A percentile compares a stretch with the other conserved stretches of the same genome.
These are phyloP conservation scores for Oenanthe javanica DNA, from an alignment of 140 eudicot genomes.

Conservation along the genomic window DNA sequence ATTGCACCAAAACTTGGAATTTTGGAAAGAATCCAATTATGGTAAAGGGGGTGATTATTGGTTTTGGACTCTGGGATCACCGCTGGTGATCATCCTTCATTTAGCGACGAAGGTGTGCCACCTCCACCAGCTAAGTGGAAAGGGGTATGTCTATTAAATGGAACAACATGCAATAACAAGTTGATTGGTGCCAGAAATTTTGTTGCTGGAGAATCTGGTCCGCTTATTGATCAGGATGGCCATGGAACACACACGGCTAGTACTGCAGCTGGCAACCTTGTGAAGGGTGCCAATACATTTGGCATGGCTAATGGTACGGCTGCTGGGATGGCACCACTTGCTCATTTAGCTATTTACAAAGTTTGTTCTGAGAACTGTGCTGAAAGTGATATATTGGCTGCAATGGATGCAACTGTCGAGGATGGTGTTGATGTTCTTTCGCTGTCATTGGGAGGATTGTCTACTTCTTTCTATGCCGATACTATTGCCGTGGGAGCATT, in stretches of 20 bases:
- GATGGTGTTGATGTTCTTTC: neutral
- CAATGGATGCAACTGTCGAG: neutral
- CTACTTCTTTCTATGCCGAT: neutral
- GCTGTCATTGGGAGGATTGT: too few species aligned
- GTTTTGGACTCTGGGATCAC: constrained; percentile 34
- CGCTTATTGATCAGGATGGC: constrained; percentile 25
- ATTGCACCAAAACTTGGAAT: constrained; percentile 24
- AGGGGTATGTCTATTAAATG: constrained; percentile 31
- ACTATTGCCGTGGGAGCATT: neutral
- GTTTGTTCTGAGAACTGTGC: neutral
- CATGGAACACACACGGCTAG: constrained; percentile 59
- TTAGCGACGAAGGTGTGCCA: constrained; percentile 33
- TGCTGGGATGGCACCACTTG: neutral
- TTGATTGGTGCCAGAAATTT: constrained; percentile 48
- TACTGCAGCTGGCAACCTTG: constrained; percentile 40
- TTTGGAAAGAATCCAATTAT: constrained; percentile 25
- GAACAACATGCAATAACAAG: constrained; percentile 43
- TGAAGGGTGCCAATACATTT: constrained; percentile 23
- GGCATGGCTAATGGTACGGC: constrained; percentile 27
- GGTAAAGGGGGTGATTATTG: constrained; percentile 40
- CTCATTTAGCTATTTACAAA: neutral
- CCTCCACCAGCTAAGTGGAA: constrained; percentile 51
- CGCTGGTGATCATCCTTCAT: constrained; percentile 30
- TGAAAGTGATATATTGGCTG: neutral
- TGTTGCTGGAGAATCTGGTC: neutral